phyloP scores from a whole-genome alignment of 192 early-diverging fungal species.

The Radiomyces spectabilis region DNA sequence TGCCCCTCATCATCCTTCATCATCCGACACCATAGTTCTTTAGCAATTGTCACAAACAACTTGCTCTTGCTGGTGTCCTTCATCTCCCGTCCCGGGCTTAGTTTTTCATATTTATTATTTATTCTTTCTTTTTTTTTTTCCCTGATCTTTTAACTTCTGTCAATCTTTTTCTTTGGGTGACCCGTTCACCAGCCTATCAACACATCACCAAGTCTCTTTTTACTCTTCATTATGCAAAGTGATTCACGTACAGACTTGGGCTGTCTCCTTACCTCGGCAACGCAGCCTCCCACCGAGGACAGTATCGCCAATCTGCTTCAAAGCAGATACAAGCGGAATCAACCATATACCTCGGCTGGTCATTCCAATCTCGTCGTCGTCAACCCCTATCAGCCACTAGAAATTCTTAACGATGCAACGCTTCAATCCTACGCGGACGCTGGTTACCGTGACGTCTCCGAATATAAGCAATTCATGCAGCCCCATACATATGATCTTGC shows the following conservation, averaged over 20 bases:
- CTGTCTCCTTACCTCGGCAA: background rate
- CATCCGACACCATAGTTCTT: no score
- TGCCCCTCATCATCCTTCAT: no score
- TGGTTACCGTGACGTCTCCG: conserved; percentile 37
- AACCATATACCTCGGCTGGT: conserved; percentile 45
- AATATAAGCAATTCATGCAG: conserved; percentile 16
- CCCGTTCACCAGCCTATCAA: no score
- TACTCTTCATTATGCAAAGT: conserved; percentile 25
- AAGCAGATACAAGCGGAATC: conserved; percentile 34
- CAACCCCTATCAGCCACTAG: conserved; percentile 43
- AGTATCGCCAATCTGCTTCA: conserved; percentile 32
- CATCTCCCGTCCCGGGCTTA: no score
- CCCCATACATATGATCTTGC: conserved; percentile 68
- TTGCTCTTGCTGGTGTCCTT: no score
- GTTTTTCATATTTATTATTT: background rate
- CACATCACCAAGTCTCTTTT: no score
- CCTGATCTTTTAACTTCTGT: background rate
- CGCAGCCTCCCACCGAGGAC: conserved; percentile 31
- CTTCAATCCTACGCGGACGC: conserved; percentile 46
- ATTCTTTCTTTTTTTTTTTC: background rate
- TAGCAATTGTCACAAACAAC: no score
- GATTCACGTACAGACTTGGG: conserved; percentile 12
- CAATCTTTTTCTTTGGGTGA: no score
- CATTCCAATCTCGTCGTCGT: conserved; percentile 43
- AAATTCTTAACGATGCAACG: conserved; percentile 37